phyloP scores from a whole-genome alignment of 192 early-diverging fungal genomes.

The Lobosporangium transversale region DNA sequence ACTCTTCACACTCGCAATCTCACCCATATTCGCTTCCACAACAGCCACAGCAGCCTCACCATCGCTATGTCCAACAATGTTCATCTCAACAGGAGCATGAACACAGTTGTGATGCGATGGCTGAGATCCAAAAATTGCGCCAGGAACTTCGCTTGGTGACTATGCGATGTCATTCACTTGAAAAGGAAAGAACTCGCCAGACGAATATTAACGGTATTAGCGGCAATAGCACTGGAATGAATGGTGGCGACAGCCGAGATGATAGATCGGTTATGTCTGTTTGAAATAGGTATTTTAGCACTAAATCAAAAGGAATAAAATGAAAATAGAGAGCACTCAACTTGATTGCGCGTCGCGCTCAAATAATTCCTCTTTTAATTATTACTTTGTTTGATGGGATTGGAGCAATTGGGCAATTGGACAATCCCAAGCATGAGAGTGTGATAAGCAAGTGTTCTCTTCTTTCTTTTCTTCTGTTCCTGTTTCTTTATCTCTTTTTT shows the following conservation, averaged over 20 bases:
- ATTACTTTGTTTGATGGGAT: too few species aligned
- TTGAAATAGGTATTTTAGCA: neutral
- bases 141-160: slow-evolving; percentile 38
- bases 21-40: slow-evolving; percentile 15
- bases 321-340: too few species aligned
- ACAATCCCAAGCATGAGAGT: too few species aligned
- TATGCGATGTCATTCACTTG: slow-evolving; percentile 11
- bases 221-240: neutral
- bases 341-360: too few species aligned
- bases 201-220: neutral
- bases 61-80: slow-evolving; percentile 5
- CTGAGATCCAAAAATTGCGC: slow-evolving; percentile 37
- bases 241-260: neutral
- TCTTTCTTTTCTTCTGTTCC: neutral
- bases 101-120: slow-evolving; percentile 39
- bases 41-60: slow-evolving; percentile 9
- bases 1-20: slow-evolving; percentile 6
- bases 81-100: slow-evolving; percentile 1
- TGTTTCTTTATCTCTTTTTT: neutral
- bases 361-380: too few species aligned
- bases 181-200: slow-evolving; percentile 6
- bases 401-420: too few species aligned
- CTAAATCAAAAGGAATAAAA: too few species aligned
- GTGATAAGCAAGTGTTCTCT: neutral
- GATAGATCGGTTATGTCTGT: neutral